These are phyloP conservation scores for Omphalotus olearius DNA, from an alignment of 1,284 basidiomycete species.

Conservation along the genomic window DNA sequence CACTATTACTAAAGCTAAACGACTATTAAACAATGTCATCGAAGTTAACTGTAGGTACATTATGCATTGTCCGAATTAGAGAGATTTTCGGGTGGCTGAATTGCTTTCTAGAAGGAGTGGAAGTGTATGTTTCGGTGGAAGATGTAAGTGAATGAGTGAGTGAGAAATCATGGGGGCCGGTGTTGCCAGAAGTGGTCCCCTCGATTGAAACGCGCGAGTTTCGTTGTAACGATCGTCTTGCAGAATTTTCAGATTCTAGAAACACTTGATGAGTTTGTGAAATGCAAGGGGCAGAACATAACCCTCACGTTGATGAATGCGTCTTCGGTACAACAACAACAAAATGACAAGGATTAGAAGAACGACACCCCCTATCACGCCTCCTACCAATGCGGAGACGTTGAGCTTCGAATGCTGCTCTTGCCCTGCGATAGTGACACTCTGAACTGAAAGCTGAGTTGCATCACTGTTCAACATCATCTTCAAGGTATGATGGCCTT, in stretches of 20 bases:
- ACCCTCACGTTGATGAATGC: neutral
- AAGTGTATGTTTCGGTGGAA: slow-evolving; percentile 20
- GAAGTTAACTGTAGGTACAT: neutral
- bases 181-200: slow-evolving; percentile 26
- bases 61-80: neutral
- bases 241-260: neutral
- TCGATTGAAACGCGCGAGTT: slow-evolving; percentile 25
- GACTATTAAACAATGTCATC: neutral
- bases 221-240: slow-evolving; percentile 24
- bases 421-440: neutral
- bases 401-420: neutral
- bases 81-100: neutral
- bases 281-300: slow-evolving; percentile 8
- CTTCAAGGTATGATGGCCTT: slow-evolving; percentile 16
- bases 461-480: slow-evolving; percentile 16
- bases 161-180: slow-evolving; percentile 24
- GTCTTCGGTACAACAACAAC: neutral
- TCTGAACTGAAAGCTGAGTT: slow-evolving; percentile 15
- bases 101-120: slow-evolving; percentile 14
- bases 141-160: slow-evolving; percentile 18
- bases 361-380: neutral
- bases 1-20: neutral
- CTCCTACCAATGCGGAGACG: neutral
- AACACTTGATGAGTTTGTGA: neutral
- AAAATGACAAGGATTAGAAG: neutral